Base-by-base conservation (phyloP, 257 asterid species). In the Petrea volubilis region DNA sequence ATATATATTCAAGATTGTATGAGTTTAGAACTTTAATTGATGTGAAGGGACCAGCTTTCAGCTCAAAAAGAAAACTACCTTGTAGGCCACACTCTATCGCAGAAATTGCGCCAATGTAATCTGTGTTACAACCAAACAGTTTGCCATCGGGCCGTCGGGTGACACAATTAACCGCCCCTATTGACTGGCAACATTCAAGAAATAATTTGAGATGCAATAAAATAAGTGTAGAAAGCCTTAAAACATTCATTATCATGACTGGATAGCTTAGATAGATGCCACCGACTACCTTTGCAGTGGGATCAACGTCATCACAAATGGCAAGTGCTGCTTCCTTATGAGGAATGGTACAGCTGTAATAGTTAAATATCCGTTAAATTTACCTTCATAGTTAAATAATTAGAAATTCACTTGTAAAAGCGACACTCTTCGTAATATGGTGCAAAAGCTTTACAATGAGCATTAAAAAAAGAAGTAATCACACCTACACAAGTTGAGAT, bases 81-180 rank as follows among this genome's bases (percentile, higher is more conserved):
- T 51, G 90, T 62, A 95, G 83, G 41, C 84, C 90, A 72, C 78
- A 84, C 84, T 95, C 99, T 44, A 95, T 92, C 25, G 99, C 85
- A 70, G 96, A 83, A 76, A 95, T 92, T 63, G 99, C 98, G 78
- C 99, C 99, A 60, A 88, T 67, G 60, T 92, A 88, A 85, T 92
- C 99, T 51, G 99, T 92, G 70, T 95, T 95, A 78, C 90, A 92
- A 65, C 98, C 99, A 79, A 83, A 90, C 74, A 95, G 79, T 85
- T 87, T 92, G 64, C 98, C 99, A 60, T 90, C 89, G 38, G 90
- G 88, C 57, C 77, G 83, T 68, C 94, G 83, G 74, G 88, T 64
- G 31, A 92, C 38, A 79, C 96, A 87, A 84, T 94, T 94, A 57
- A 89, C 96, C 1, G 98, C 99, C 75, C 98, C 99, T 69, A 92